Evolutionary conservation across 2,329 filamentous ascomycete species (phyloP).

Genomic region (Niveomyces coronatus): DNA sequence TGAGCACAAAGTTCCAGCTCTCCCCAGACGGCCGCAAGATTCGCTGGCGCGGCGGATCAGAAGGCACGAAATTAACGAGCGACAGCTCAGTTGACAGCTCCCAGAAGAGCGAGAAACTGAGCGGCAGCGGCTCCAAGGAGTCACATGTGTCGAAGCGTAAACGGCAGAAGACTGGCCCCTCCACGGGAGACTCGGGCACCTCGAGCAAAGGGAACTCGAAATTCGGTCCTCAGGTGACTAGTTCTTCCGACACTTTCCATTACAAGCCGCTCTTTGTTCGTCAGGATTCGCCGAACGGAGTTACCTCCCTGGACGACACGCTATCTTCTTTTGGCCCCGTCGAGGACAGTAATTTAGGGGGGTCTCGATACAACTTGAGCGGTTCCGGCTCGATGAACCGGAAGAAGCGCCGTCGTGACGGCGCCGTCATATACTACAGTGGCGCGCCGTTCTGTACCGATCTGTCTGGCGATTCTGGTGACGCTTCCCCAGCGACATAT

Average conservation of each 20-base stretch:
- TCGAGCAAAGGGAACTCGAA: constrained; percentile 30
- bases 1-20: constrained; percentile 66
- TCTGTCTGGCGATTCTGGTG: constrained; percentile 55
- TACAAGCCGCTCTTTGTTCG: constrained; percentile 55
- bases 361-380: constrained; percentile 36
- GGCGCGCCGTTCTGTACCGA: constrained; percentile 74
- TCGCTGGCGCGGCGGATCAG: constrained; percentile 62
- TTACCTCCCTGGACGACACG: constrained; percentile 38
- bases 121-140: constrained; percentile 35
- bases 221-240: constrained; percentile 26
- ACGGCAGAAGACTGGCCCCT: constrained; percentile 31
- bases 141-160: constrained; percentile 35
- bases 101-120: constrained; percentile 31
- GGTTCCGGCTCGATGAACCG: constrained; percentile 37
- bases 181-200: constrained; percentile 24
- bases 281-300: constrained; percentile 34
- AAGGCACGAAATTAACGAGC: constrained; percentile 55
- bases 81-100: constrained; percentile 46
- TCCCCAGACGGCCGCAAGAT: constrained; percentile 70
- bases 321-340: constrained; percentile 36
- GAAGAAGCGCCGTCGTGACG: constrained; percentile 50
- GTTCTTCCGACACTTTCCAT: constrained; percentile 42
- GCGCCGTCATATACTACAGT: constrained; percentile 75
- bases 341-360: constrained; percentile 39
- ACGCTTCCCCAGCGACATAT: constrained; percentile 36